Percentiles rank a stretch among this genome's conserved stretches.
These are phyloP conservation scores for Clonostachys sp. DNA, from an alignment of 2,329 filamentous ascomycete species.

Conservation along the genomic window DNA sequence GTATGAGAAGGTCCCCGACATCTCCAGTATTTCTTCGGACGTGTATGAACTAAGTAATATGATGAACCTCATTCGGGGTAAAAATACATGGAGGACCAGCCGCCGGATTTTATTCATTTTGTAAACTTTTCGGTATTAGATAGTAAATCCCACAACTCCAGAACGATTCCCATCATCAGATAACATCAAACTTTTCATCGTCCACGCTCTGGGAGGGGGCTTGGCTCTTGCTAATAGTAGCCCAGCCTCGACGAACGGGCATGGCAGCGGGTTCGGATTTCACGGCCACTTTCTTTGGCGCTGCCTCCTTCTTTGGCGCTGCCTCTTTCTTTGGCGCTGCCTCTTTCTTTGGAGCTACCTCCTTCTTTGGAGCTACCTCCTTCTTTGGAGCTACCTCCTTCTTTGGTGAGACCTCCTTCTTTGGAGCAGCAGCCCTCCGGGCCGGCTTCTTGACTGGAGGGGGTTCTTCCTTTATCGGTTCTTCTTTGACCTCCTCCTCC, in stretches of 20 bases:
- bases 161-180: not conserved
- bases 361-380: not conserved
- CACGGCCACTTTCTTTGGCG: not conserved
- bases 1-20: no score
- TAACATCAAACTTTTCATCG: slow-evolving; percentile 3
- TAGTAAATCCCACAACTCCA: no score
- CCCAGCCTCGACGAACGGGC: slow-evolving; percentile 3
- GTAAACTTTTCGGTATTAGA: no score
- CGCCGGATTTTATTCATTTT: no score
- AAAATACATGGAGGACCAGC: no score
- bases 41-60: no score
- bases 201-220: no score
- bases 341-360: not conserved
- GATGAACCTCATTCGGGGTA: no score
- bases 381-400: not conserved
- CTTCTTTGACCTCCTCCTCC: slow-evolving; percentile 4
- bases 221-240: slow-evolving; percentile 1
- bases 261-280: not conserved
- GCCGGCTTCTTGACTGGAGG: not conserved
- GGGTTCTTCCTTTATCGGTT: not conserved
- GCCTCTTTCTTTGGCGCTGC: not conserved
- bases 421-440: not conserved
- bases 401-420: not conserved
- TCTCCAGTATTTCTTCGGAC: no score
- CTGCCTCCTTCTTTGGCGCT: not conserved